Base-by-base conservation (phyloP, 2,329 filamentous ascomycete species). In the Ascochyta viciae-villosae region DNA sequence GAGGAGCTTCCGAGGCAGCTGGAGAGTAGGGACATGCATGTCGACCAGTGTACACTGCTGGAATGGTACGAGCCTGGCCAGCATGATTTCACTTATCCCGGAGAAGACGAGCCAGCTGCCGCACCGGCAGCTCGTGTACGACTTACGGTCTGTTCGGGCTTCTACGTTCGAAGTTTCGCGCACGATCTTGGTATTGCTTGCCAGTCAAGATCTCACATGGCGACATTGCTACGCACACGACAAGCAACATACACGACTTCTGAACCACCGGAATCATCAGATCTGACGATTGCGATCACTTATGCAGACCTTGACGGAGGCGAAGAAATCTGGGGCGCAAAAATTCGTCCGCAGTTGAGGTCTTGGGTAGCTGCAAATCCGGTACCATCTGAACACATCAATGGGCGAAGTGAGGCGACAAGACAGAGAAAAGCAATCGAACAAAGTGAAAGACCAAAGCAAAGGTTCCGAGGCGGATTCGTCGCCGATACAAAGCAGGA, bases 101-200 rank as follows among this genome's bases (percentile, higher is more conserved):
- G 57, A 4, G 56, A 60, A 7, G 6, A 50, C 6, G n/a, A 24
- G 7, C 53, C 58, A 1, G 58, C 60, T n/a, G 26, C 49, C 27
- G 61, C 52, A 12, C 67, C 69, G 4, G 68, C 66, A 4, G 69
- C 45, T 3, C 59, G 55, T 12, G 62, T 72, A 3, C 48, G 55
- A 10, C 60, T 73, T 2, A 69, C 59, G 0, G 71, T 73, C 0
- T 66, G 56, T 27, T 72, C 69, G 10, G 71, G 71, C 0, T 73
- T 73, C 55, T 73, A 73, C 24, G 71, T 73, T 0, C 64, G 71
- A 8, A 73, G 71, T 53, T 73, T 73, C 26, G 70, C 67, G 23
- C 64, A 72, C 34, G 70, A 73, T 56, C 58, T 73, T 1, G 71
- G 71, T 6, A 40, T 67, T 13, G 64, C 62, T 2, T 72, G 69